These are phyloP conservation scores for Phytophthora kernoviae DNA, from an alignment of 352 stramenopile genomes.

Conservation along the genomic window DNA sequence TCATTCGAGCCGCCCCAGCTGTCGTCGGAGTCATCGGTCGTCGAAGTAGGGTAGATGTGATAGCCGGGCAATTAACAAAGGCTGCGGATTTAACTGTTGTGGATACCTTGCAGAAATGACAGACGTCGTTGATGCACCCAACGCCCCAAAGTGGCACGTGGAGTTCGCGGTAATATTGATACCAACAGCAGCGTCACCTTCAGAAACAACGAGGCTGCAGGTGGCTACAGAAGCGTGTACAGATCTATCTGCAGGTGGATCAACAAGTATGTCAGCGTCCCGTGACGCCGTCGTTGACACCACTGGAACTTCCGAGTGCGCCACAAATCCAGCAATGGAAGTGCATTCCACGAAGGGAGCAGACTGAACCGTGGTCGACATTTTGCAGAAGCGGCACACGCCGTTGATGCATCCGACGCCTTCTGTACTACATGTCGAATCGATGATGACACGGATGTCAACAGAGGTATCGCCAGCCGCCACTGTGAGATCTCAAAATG, in stretches of 20 bases:
- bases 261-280: background rate
- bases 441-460: constrained; percentile 34
- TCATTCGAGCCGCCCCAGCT: background rate
- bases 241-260: background rate
- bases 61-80: constrained; percentile 17
- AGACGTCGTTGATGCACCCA: constrained; percentile 39
- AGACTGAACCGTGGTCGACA: constrained; percentile 25
- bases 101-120: constrained; percentile 41
- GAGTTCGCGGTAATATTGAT: constrained; percentile 32
- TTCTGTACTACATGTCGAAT: constrained; percentile 25
- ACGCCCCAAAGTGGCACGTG: constrained; percentile 30
- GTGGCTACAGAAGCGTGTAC: background rate
- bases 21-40: constrained; percentile 3
- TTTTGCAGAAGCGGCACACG: constrained; percentile 50
- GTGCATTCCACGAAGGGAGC: constrained; percentile 27
- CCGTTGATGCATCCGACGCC: constrained; percentile 40
- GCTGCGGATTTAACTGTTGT: constrained; percentile 15
- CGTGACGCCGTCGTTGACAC: background rate
- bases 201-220: constrained; percentile 18
- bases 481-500: constrained; percentile 11
- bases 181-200: constrained; percentile 29
- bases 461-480: constrained; percentile 27
- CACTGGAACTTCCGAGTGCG: background rate
- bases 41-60: constrained; percentile 1
- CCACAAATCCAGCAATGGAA: constrained; percentile 9